These are phyloP conservation scores for Flaveria linearis DNA, from an alignment of 129 eudicot genomes.

Conservation along the genomic window DNA sequence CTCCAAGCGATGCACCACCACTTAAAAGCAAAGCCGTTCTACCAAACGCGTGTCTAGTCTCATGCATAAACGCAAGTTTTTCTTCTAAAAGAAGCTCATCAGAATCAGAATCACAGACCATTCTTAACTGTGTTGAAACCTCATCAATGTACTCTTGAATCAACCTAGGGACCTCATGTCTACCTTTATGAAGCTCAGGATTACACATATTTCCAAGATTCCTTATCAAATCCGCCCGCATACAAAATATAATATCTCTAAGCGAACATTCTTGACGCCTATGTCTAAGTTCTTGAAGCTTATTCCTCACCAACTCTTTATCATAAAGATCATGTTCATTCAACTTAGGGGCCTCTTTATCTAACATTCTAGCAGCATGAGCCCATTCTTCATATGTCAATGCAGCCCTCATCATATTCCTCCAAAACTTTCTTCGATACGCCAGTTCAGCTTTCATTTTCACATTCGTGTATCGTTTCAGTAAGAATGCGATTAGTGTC, in stretches of 20 bases:
- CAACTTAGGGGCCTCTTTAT: slow-evolving; percentile 71
- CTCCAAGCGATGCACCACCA: slow-evolving; percentile 99
- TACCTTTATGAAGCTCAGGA: slow-evolving; percentile 92
- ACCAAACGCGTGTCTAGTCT: slow-evolving; percentile 96
- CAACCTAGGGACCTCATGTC: slow-evolving; percentile 85
- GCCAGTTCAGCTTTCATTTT: slow-evolving; percentile 87
- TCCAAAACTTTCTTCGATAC: slow-evolving; percentile 84
- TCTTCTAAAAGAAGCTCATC: slow-evolving; percentile 90
- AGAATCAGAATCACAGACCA: slow-evolving; percentile 94
- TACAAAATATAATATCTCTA: slow-evolving; percentile 83
- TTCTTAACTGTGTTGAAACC: slow-evolving; percentile 75
- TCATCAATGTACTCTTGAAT: slow-evolving; percentile 90
- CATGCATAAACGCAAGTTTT: slow-evolving; percentile 97
- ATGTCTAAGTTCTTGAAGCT: slow-evolving; percentile 76
- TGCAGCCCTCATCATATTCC: slow-evolving; percentile 90
- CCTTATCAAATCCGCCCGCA: slow-evolving; percentile 92
- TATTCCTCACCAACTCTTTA: slow-evolving; percentile 81
- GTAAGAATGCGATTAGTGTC: slow-evolving; percentile 66
- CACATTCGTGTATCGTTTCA: slow-evolving; percentile 81
- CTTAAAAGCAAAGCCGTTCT: slow-evolving; percentile 92
- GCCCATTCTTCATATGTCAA: slow-evolving; percentile 97
- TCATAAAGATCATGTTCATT: slow-evolving; percentile 79
- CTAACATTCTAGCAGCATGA: slow-evolving; percentile 97
- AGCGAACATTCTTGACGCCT: slow-evolving; percentile 88
- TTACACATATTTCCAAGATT: slow-evolving; percentile 97